A percentile compares a stretch with the other conserved stretches of the same genome.
These are phyloP conservation scores for Globisporangium spiculum DNA, from an alignment of 352 stramenopile genomes.

Conservation along the genomic window DNA sequence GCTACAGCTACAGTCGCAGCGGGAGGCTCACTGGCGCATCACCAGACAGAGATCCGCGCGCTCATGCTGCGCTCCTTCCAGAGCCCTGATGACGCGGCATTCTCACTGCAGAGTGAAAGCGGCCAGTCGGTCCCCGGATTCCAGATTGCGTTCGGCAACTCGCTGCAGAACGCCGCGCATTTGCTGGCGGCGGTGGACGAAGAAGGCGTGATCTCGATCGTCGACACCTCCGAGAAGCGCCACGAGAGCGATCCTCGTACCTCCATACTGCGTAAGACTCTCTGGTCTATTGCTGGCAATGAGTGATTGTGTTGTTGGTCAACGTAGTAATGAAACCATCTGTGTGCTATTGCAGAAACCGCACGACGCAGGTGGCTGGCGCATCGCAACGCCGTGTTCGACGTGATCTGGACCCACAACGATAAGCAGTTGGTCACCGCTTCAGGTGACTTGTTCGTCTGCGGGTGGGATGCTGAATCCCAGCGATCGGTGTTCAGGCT, in stretches of 20 bases:
- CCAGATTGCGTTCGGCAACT: slow-evolving; percentile 45
- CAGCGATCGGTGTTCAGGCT: slow-evolving; percentile 29
- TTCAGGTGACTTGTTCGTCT: slow-evolving; percentile 51
- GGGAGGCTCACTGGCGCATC: not conserved
- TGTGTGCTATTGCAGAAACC: slow-evolving; percentile 8
- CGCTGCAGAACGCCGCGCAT: slow-evolving; percentile 6
- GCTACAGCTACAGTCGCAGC: not conserved
- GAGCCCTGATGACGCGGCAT: slow-evolving; percentile 15
- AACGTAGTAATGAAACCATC: not conserved
- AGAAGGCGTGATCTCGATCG: slow-evolving; percentile 46
- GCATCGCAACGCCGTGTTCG: slow-evolving; percentile 73
- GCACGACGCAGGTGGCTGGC: slow-evolving; percentile 30
- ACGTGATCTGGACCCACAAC: slow-evolving; percentile 56
- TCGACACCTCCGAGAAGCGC: slow-evolving; percentile 29
- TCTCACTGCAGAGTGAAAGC: slow-evolving; percentile 14
- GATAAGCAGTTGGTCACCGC: slow-evolving; percentile 53
- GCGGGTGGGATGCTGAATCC: slow-evolving; percentile 56
- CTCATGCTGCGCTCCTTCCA: slow-evolving; percentile 36
- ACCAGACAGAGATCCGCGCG: slow-evolving; percentile 24
- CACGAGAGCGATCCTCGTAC: not conserved
- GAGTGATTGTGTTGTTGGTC: not conserved
- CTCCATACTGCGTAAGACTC: slow-evolving; percentile 11
- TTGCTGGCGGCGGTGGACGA: slow-evolving; percentile 55
- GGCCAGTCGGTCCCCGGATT: slow-evolving; percentile 39
- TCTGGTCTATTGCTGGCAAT: not conserved